Evolutionary conservation across 495 filamentous ascomycete species (phyloP).

Genomic region (Podospora tetraspora): DNA sequence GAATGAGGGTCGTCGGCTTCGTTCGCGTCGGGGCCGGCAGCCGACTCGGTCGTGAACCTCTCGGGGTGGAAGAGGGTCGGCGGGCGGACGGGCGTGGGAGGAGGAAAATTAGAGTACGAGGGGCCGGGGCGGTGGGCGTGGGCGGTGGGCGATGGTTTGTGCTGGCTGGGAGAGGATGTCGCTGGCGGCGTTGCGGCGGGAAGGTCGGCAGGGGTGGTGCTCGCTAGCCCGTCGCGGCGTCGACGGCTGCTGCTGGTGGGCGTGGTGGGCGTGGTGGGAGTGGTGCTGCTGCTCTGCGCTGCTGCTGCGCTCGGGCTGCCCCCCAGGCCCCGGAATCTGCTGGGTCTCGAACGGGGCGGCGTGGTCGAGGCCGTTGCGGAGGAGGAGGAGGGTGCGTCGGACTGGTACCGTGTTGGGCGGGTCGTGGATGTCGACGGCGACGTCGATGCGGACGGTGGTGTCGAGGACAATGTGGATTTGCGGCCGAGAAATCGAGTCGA

Average conservation of each 20-base stretch:
- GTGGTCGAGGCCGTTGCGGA: not conserved
- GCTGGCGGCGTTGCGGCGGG: slow-evolving; percentile 2
- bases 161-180: not conserved
- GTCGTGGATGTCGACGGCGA: slow-evolving; percentile 7
- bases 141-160: slow-evolving; percentile 11
- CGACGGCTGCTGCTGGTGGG: slow-evolving; percentile 6
- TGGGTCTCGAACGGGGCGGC: not conserved
- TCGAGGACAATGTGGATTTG: slow-evolving; percentile 14
- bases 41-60: slow-evolving; percentile 23
- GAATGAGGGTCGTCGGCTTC: slow-evolving; percentile 27
- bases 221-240: slow-evolving; percentile 15
- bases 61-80: slow-evolving; percentile 35
- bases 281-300: not conserved
- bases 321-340: not conserved
- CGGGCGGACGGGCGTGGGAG: slow-evolving; percentile 27
- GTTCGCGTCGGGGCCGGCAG: slow-evolving; percentile 10
- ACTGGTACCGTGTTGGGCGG: too few relatives aligned
- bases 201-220: slow-evolving; percentile 9
- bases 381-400: not conserved
- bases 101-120: slow-evolving; percentile 20
- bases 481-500: slow-evolving; percentile 1
- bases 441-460: slow-evolving; percentile 12
- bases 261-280: not conserved
- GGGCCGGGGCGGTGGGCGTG: slow-evolving; percentile 11
- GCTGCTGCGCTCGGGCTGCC: not conserved